Conservation (phyloP, 331 rosid genomes). For the Prunus yedoensis region DNA sequence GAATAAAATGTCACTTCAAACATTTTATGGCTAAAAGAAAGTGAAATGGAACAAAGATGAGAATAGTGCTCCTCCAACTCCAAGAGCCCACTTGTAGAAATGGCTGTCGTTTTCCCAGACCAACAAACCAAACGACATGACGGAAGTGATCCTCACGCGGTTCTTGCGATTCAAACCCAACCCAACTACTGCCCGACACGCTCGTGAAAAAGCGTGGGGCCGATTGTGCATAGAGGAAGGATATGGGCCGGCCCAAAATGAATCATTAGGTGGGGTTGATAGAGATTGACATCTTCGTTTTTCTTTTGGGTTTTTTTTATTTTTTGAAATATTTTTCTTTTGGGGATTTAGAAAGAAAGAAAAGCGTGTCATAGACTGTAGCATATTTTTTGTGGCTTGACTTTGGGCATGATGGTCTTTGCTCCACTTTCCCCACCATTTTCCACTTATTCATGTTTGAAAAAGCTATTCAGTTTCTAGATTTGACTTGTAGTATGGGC, state of each 20-base stretch:
- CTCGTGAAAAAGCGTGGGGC: neutral
- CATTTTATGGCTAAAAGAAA: neutral
- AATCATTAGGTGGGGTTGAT: constrained; percentile 3
- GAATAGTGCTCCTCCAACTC: constrained; percentile 9
- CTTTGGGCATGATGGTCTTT: constrained; percentile 5
- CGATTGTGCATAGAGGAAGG: neutral
- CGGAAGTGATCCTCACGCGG: neutral
- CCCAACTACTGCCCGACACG: neutral
- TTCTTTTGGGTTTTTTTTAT: neutral
- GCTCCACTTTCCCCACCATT: neutral
- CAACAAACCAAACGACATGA: neutral
- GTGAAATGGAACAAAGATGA: constrained; percentile 3
- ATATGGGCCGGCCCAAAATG: constrained; percentile 29
- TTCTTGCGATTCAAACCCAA: too few relatives aligned
- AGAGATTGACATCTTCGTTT: neutral
- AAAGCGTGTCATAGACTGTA: constrained; percentile 11
- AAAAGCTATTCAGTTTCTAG: neutral
- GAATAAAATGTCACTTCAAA: constrained; percentile 33
- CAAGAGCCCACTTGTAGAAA: constrained; percentile 25
- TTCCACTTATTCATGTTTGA: neutral
- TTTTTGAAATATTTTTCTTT: too few relatives aligned
- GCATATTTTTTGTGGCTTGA: neutral
- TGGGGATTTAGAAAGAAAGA: neutral
- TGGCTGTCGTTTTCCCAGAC: constrained; percentile 33
- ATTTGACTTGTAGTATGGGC: constrained; percentile 13